Conservation (phyloP, 2,329 filamentous ascomycete genomes). For the Fusarium clavum region DNA sequence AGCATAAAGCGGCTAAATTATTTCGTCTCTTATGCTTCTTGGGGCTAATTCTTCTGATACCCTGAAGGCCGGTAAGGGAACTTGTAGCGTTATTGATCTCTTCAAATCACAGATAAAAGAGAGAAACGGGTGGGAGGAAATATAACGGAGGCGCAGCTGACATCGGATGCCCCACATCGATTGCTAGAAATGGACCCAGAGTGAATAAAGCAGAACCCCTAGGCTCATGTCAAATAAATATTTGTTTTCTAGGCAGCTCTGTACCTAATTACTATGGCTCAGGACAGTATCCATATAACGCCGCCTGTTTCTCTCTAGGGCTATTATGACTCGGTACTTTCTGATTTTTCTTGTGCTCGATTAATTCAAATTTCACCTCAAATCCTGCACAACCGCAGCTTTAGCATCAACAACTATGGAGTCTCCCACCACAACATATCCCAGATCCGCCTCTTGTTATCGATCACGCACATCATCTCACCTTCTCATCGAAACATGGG, state of each 20-base stretch:
- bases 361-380: neutral
- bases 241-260: neutral
- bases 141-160: neutral
- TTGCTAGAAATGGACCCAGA: neutral
- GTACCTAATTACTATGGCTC: neutral
- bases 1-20: neutral
- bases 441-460: neutral
- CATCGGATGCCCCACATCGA: neutral
- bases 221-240: neutral
- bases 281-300: neutral
- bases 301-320: neutral
- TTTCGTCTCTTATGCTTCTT: neutral
- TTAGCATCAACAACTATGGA: constrained; percentile 29
- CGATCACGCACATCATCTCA: neutral
- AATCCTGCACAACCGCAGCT: constrained; percentile 39
- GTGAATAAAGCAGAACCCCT: neutral
- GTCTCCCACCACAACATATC: neutral
- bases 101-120: no score
- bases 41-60: neutral
- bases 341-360: neutral
- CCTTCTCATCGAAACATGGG: neutral
- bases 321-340: neutral
- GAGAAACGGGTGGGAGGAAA: neutral
- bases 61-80: no score
- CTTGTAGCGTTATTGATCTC: no score